Conservation (phyloP, 495 filamentous ascomycete genomes). For the Darksidea phi region DNA sequence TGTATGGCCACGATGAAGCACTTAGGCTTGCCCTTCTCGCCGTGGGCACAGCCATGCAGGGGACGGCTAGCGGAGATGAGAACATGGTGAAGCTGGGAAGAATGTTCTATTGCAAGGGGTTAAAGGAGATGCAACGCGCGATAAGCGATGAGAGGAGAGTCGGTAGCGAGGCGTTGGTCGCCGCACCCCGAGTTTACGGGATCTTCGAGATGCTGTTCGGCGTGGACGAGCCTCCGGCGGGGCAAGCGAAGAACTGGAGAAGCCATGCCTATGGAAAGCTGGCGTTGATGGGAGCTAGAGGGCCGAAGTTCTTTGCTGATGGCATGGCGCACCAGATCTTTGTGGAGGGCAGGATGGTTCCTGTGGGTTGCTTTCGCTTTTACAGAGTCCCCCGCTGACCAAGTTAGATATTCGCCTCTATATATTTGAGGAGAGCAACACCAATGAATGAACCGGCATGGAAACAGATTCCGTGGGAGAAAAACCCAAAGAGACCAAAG, state of each 20-base stretch:
- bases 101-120: background rate
- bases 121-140: conserved; percentile 1
- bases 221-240: background rate
- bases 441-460: background rate
- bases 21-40: background rate
- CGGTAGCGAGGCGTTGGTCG: background rate
- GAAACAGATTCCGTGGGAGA: conserved; percentile 2
- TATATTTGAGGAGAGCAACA: background rate
- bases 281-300: background rate
- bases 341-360: conserved; percentile 3
- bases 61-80: background rate
- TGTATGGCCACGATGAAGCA: conserved; percentile 5
- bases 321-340: conserved; percentile 3
- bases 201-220: conserved; percentile 16
- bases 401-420: conserved; percentile 2
- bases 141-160: background rate
- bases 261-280: conserved; percentile 6
- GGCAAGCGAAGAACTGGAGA: conserved; percentile 3
- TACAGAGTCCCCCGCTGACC: background rate
- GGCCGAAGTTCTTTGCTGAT: background rate
- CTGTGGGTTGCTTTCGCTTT: too few relatives aligned
- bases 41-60: background rate
- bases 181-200: conserved; percentile 2
- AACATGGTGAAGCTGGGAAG: background rate
- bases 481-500: conserved; percentile 2